Evolutionary conservation across 2,329 filamentous ascomycete genomes (phyloP), one percentile per base, ranked within the genome.

Genomic region (Fusarium penzigii): DNA sequence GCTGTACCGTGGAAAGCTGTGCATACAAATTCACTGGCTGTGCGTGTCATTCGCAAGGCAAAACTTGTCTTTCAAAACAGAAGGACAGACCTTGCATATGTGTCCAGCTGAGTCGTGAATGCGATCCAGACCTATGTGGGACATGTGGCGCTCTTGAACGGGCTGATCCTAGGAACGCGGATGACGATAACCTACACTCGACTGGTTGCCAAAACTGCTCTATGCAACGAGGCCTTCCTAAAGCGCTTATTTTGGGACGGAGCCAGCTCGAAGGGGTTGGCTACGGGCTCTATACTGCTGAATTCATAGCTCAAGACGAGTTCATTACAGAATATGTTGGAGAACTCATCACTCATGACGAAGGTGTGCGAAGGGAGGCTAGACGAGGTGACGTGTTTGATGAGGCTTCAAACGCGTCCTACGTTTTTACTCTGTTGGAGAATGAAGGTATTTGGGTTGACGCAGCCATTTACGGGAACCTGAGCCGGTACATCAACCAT

Each of bases 401-500:
- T 49, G 78, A 82, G 50, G 72, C 78, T 42, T 80, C 82, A 17
- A 82, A 82, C 60, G 80, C 84, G 5, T 87, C 84, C n/a, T 90
- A 85, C 51, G 75, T 84, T 32, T 85, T 85, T 51, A 84, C 81
- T 1, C 70, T 85, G 2, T 70, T 85, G 14, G 82, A 85, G 52
- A 74, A 80, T 17, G 82, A 84, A 58, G 82, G 82, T 40, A 83
- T 83, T 38, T 85, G 82, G 82, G 81, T 94, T 16, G 90, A 94
- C 65, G 86, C 86, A 7, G 89, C 87, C 17, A 84, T 85, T 40
- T 88, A 88, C 58, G 90, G 90, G 45, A 94, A 93, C 67, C 85
- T 92, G 57, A 86, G 88, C 43, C 84, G 90, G 5, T 94, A 92
- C 71, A 90, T 94, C 68, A 94, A 95, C 69, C 89, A 93, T 62